A percentile compares a stretch with the other conserved stretches of the same genome.
Conservation (phyloP, 305 asterid genomes). For the Fraxinus floribunda region DNA sequence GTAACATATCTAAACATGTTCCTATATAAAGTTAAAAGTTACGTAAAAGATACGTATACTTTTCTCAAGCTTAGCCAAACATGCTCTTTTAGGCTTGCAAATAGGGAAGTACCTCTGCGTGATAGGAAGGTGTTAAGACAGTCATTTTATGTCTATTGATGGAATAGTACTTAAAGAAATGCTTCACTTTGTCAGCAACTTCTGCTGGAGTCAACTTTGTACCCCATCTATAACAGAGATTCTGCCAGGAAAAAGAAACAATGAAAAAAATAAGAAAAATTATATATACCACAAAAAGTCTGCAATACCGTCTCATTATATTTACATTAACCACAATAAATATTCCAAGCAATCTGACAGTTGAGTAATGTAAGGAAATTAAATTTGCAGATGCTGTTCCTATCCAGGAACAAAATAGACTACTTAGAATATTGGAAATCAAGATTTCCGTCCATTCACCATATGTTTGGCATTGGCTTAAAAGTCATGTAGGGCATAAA, state of each 20-base stretch:
- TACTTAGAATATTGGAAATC: background rate
- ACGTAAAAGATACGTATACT: constrained; percentile 66
- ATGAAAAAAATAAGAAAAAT: background rate
- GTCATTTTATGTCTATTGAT: constrained; percentile 97
- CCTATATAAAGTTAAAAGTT: constrained; percentile 32
- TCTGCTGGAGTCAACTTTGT: constrained; percentile 67
- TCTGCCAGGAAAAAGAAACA: constrained; percentile 40
- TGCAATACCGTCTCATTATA: background rate
- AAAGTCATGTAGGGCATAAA: background rate
- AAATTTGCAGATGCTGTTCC: background rate
- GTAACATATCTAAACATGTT: background rate
- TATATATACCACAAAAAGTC: background rate
- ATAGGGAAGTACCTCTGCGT: constrained; percentile 64
- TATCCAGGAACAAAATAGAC: background rate
- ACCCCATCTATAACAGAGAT: constrained; percentile 89
- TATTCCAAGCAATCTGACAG: background rate
- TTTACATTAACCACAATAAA: background rate
- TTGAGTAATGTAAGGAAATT: background rate
- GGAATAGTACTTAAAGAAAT: constrained; percentile 89
- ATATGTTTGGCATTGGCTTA: background rate
- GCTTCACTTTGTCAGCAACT: constrained; percentile 80
- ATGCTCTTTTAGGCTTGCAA: background rate
- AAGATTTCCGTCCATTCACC: background rate
- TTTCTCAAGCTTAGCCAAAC: background rate
- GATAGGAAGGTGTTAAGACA: constrained; percentile 86